These are phyloP conservation scores for Blastobotrys petasosporus DNA, from an alignment of 1,139 yeast genomes.

Conservation along the genomic window DNA sequence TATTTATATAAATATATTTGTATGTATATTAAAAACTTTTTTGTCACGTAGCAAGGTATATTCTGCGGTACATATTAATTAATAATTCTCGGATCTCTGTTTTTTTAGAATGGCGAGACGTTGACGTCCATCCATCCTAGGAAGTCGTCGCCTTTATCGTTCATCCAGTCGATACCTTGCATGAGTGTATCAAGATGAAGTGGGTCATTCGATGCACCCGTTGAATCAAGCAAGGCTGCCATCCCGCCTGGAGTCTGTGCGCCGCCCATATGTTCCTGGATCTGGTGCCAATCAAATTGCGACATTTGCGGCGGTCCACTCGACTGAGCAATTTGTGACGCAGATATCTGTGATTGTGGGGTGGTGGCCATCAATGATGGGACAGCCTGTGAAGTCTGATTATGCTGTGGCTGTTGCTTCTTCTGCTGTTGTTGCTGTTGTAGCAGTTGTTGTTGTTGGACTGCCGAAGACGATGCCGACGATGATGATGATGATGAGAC, in stretches of 20 bases:
- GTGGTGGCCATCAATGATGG: background rate
- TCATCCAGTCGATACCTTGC: conserved; percentile 83
- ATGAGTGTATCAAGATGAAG: conserved; percentile 42
- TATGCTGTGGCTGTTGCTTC: background rate
- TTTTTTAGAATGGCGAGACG: conserved; percentile 11
- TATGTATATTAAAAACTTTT: background rate
- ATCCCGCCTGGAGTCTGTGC: conserved; percentile 2
- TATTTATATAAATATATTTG: background rate
- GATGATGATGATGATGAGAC: too few relatives aligned
- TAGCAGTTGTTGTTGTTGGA: too few relatives aligned
- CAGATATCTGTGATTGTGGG: background rate
- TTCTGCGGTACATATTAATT: background rate
- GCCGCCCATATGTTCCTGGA: background rate
- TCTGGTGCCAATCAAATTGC: background rate
- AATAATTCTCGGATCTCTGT: too few relatives aligned
- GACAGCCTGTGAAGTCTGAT: background rate
- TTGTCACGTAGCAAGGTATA: too few relatives aligned
- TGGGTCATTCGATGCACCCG: conserved; percentile 30
- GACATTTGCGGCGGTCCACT: background rate
- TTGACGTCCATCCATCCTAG: conserved; percentile 91
- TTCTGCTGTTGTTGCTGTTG: background rate
- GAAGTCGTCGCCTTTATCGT: conserved; percentile 73
- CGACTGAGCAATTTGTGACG: background rate
- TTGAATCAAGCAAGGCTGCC: conserved; percentile 25
- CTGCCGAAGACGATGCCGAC: too few relatives aligned